Evolutionary conservation across 176 grass and related monocot genomes (phyloP).

Genomic region (Rhynchospora pubera): DNA sequence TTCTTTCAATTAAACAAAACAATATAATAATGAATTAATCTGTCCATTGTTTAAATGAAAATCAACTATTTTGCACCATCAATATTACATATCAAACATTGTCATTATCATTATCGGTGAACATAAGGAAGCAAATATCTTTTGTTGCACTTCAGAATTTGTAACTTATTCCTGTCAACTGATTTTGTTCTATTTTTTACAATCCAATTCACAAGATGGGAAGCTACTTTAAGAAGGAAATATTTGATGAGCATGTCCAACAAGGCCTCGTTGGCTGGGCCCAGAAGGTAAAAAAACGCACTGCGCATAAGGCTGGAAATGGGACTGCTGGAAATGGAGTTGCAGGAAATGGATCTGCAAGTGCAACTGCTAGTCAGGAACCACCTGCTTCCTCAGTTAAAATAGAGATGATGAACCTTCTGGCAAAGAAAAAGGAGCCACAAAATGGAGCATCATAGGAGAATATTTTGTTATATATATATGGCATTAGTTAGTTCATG

Average conservation of each 20-base stretch:
- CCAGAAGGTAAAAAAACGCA: constrained; percentile 47
- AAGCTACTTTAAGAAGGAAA: constrained; percentile 65
- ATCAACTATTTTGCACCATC: no score
- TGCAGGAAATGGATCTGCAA: not conserved
- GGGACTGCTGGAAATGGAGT: not conserved
- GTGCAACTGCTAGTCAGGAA: not conserved
- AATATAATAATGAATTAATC: no score
- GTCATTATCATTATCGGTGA: not conserved
- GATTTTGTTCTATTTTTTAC: constrained; percentile 11
- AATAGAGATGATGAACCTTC: constrained; percentile 22
- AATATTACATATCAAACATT: no score
- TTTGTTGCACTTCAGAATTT: not conserved
- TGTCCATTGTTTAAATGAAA: no score
- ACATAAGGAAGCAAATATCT: not conserved
- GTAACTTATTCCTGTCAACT: not conserved
- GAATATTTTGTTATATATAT: not conserved
- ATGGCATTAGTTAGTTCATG: not conserved
- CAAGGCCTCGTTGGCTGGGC: constrained; percentile 60
- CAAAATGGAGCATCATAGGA: not conserved
- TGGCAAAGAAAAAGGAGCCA: not conserved
- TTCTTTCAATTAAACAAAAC: no score
- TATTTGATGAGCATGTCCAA: constrained; percentile 81
- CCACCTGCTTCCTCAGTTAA: not conserved
- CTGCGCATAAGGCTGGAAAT: constrained; percentile 17
- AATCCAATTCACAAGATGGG: constrained; percentile 58